Percentiles rank a stretch among this genome's conserved stretches.
phyloP scores from a whole-genome alignment of 2,329 filamentous ascomycete genomes.

The Cercospora sp. region DNA sequence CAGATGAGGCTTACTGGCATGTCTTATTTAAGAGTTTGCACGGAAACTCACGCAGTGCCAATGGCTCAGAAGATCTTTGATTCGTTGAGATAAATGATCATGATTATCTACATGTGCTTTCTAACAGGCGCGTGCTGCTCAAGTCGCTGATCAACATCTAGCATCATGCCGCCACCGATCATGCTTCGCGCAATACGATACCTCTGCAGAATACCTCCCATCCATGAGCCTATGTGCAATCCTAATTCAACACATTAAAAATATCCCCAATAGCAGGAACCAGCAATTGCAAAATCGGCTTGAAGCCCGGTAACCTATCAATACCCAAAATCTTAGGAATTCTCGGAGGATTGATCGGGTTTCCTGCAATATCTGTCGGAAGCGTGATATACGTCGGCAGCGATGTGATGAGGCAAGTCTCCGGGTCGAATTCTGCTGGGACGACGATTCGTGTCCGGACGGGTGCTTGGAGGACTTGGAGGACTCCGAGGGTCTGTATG shows the following conservation, averaged over 20 bases:
- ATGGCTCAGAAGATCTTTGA: not conserved
- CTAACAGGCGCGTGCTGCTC: not conserved
- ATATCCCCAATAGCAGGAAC: constrained; percentile 11
- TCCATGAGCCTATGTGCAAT: not conserved
- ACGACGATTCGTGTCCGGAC: constrained; percentile 10
- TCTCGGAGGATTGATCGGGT: constrained; percentile 8
- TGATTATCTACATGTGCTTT: not conserved
- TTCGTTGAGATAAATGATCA: not conserved
- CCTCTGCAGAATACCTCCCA: not conserved
- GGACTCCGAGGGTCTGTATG: constrained; percentile 1
- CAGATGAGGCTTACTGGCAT: not conserved
- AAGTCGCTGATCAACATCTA: not conserved
- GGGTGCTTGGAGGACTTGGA: constrained; percentile 1
- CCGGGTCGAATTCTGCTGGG: constrained; percentile 9
- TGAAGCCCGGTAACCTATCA: not conserved
- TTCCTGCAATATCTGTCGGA: constrained; percentile 4
- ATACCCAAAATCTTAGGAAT: constrained; percentile 9
- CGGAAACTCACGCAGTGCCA: not conserved
- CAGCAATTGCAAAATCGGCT: constrained; percentile 1
- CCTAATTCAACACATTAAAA: not conserved
- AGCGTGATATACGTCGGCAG: constrained; percentile 8
- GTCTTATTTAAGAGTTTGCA: not conserved
- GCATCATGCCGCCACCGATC: not conserved
- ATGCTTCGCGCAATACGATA: not conserved
- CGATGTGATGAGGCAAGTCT: constrained; percentile 6